These are phyloP conservation scores for Stagonosporopsis cucurbitacearum DNA, from an alignment of 2,329 filamentous ascomycete species.

Conservation along the genomic window DNA sequence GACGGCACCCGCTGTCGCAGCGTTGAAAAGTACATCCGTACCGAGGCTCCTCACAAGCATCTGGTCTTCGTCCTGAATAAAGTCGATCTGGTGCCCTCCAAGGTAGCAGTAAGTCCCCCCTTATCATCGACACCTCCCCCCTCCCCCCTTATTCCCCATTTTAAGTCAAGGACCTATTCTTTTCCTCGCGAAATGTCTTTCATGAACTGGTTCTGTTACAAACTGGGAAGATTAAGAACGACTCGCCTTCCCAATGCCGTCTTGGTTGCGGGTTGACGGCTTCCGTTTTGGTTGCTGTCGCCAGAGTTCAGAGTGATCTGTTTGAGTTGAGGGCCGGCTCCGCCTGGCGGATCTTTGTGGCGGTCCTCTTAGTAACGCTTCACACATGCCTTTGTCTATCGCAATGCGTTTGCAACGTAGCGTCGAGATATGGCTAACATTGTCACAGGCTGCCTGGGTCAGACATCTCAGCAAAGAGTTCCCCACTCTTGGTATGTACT, in stretches of 20 bases:
- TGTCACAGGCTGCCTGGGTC: conserved; percentile 85
- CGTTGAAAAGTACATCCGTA: conserved; percentile 89
- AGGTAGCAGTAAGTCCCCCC: conserved; percentile 82
- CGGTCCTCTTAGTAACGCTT: conserved; percentile 98
- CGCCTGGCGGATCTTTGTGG: conserved; percentile 67
- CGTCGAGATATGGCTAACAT: conserved; percentile 31
- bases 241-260: conserved; percentile 69
- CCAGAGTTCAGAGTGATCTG: conserved; percentile 80
- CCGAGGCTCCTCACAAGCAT: conserved; percentile 96
- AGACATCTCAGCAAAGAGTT: conserved; percentile 86
- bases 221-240: conserved; percentile 92
- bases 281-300: conserved; percentile 89
- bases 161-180: conserved; percentile 90
- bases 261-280: conserved; percentile 72
- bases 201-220: conserved; percentile 96
- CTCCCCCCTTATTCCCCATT: conserved; percentile 61
- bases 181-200: conserved; percentile 51
- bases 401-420: conserved; percentile 24
- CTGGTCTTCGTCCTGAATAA: conserved; percentile 90
- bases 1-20: conserved; percentile 84
- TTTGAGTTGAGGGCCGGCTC: conserved; percentile 96
- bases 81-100: conserved; percentile 89
- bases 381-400: conserved; percentile 69
- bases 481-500: conserved; percentile 70
- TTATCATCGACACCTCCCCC: conserved; percentile 15